These are phyloP conservation scores for Reutealis trisperma DNA, from an alignment of 345 rosid species.

Conservation along the genomic window DNA sequence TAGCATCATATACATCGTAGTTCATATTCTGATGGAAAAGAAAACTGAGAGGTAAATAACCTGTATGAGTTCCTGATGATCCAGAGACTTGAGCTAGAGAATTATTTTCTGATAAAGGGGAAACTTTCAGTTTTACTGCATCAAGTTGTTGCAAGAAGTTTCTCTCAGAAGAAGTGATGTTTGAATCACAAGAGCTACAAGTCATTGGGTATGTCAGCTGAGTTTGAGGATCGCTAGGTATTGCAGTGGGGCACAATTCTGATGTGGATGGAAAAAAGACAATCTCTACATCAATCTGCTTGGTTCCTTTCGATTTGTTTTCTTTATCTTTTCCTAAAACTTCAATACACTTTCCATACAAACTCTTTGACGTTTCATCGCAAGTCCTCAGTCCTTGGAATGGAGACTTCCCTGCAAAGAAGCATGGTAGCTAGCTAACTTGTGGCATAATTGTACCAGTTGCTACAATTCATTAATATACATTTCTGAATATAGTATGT, in stretches of 20 bases:
- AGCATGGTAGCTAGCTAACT: neutral
- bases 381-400: conserved; percentile 25
- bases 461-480: neutral
- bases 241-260: conserved; percentile 13
- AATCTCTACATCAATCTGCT: conserved; percentile 15
- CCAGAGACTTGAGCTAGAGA: conserved; percentile 17
- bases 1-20: conserved; percentile 7
- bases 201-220: conserved; percentile 6
- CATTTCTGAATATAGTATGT: neutral
- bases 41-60: conserved; percentile 14
- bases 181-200: conserved; percentile 17
- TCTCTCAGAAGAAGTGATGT: conserved; percentile 18
- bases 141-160: conserved; percentile 3
- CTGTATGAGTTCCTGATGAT: conserved; percentile 15
- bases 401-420: conserved; percentile 24
- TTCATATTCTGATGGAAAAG: conserved; percentile 7
- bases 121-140: conserved; percentile 16
- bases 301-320: conserved; percentile 12
- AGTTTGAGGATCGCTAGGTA: conserved; percentile 14
- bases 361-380: conserved; percentile 14
- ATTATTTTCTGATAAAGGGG: conserved; percentile 11
- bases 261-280: conserved; percentile 6
- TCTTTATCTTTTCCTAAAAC: conserved; percentile 2
- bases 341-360: conserved; percentile 11
- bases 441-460: neutral